Base-by-base conservation (phyloP, 257 asterid species). In the Scutellaria baicalensis region DNA sequence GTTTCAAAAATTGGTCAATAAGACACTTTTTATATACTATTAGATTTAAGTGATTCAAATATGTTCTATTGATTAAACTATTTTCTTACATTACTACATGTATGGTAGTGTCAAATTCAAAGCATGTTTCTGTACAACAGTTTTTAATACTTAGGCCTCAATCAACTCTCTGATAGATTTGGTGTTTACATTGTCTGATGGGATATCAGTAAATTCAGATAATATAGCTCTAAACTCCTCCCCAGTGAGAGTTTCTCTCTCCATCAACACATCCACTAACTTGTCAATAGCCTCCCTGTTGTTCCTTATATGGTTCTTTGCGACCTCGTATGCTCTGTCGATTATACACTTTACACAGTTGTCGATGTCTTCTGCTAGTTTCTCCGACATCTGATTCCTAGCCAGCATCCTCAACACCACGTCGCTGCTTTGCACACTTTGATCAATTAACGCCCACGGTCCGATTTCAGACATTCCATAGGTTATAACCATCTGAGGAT, bases 381-480 rank as follows among this genome's bases (percentile, higher is more conserved):
- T 89, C 73, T 89, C 95, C 2, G 96, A 85, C 90, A 87, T 84
- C 62, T 75, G 84, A 61, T 85, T 89, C 83, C 95, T 81, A 7
- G 90, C 85, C 3, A 89, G 67, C 95, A 85, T 89, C 68, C 96
- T 84, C 54, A 89, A 33, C 49, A 89, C 91, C 66, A 89, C 38
- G 60, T 89, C 96, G n/a, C 92, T 50, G 76, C 87, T 89, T 75
- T 82, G 92, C 4, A 44, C 77, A n/a, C 73, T 75, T 58, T 87
- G 89, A 64, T 85, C 89, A 8, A 71, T 63, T 80, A 87, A 44
- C 3, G 86, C 68, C 90, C 89, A 87, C 8, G 95, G 90, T 9
- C 94, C 89, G 13, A 85, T 79, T 79, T 89, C 92, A 5, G 96
- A 89, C 96, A 89, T 87, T 35, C 96, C 96, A 47, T 79, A 82